These are phyloP conservation scores for Effrenium voratum DNA, from an alignment of 73 alveolate species.

Conservation along the genomic window DNA sequence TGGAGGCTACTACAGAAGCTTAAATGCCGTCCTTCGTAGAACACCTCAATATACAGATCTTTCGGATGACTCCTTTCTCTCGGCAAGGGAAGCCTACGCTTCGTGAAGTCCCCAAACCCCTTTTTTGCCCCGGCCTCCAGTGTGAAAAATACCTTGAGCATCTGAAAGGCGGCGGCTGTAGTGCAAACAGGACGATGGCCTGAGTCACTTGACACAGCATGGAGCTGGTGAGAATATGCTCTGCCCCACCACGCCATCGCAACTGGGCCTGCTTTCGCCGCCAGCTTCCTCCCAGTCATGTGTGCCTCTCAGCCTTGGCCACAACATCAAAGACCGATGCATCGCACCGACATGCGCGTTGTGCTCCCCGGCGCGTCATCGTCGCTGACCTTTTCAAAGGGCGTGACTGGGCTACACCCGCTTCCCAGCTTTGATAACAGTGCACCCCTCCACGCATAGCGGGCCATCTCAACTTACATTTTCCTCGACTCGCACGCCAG, in stretches of 20 bases:
- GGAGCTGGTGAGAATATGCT: neutral
- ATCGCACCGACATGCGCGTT: neutral
- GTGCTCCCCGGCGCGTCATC: conserved; percentile 35
- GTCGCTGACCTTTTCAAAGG: conserved; percentile 65
- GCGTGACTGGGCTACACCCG: too few relatives aligned
- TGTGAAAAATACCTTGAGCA: conserved; percentile 80
- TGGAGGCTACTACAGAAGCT: too few relatives aligned
- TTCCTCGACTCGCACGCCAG: too few relatives aligned
- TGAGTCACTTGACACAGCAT: neutral
- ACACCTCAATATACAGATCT: too few relatives aligned
- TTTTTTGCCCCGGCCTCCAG: conserved; percentile 19
- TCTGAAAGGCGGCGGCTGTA: conserved; percentile 87
- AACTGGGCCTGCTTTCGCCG: neutral
- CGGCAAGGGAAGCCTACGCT: too few relatives aligned
- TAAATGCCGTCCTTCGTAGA: too few relatives aligned
- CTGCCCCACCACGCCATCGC: neutral
- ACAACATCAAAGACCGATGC: neutral
- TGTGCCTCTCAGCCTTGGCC: neutral
- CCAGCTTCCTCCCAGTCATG: conserved; percentile 18
- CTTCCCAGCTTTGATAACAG: too few relatives aligned
- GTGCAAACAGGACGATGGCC: neutral
- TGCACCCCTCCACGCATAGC: too few relatives aligned
- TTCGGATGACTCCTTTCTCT: too few relatives aligned
- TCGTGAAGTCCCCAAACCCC: too few relatives aligned
- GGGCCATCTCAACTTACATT: too few relatives aligned